Evolutionary conservation across 352 stramenopile species (phyloP).

Genomic region (Blastocystis sp.): DNA sequence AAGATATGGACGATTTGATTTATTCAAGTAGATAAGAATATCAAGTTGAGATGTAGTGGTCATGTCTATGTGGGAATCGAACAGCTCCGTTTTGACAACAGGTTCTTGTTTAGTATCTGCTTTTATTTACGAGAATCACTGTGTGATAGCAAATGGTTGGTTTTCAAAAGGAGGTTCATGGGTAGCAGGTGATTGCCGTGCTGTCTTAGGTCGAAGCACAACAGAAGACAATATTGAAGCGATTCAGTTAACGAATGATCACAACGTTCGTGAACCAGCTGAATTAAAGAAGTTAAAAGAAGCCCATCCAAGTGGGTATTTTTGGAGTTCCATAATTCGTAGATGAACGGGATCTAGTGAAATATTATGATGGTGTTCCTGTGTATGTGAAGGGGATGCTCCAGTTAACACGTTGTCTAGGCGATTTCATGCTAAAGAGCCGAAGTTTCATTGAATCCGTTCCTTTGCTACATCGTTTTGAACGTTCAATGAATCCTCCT

Average conservation of each 20-base stretch:
- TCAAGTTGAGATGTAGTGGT: background rate
- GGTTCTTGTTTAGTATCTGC: slow-evolving; percentile 24
- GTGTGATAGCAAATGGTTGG: slow-evolving; percentile 15
- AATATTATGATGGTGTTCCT: slow-evolving; percentile 62
- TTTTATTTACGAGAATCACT: background rate
- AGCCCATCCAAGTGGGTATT: background rate
- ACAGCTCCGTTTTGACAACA: background rate
- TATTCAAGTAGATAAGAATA: background rate
- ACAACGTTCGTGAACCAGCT: slow-evolving; percentile 63
- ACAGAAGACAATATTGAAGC: background rate
- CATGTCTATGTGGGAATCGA: slow-evolving; percentile 48
- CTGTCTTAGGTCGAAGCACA: background rate
- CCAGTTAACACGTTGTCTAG: slow-evolving; percentile 24
- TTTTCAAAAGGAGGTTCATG: background rate
- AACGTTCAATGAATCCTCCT: slow-evolving; percentile 57
- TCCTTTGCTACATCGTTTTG: slow-evolving; percentile 63
- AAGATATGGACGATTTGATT: slow-evolving; percentile 24
- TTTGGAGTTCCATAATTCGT: background rate
- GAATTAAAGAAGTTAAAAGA: slow-evolving; percentile 58
- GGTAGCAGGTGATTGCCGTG: slow-evolving; percentile 25
- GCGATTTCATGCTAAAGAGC: slow-evolving; percentile 47
- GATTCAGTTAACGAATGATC: slow-evolving; percentile 64
- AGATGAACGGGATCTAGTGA: slow-evolving; percentile 64
- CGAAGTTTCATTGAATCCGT: slow-evolving; percentile 65
- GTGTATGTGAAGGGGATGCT: slow-evolving; percentile 37